Conservation (phyloP, 2,329 filamentous ascomycete genomes). For the Cryphonectria radicalis region DNA sequence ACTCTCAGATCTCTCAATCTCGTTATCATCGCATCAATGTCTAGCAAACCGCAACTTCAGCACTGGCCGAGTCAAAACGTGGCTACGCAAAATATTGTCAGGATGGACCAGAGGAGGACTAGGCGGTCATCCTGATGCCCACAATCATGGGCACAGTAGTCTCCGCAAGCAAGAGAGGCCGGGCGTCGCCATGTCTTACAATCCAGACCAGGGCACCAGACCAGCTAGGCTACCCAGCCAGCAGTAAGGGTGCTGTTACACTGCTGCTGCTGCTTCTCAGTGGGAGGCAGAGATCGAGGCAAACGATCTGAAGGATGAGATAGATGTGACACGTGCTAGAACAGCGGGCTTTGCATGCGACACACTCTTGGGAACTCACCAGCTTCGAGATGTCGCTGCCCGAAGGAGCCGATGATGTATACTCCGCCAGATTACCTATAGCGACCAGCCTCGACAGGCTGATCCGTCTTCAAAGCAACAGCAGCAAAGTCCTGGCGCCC, state of each 20-base stretch:
- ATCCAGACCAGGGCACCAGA: not conserved
- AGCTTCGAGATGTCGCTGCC: not conserved
- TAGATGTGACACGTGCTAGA: not conserved
- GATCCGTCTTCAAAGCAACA: not conserved
- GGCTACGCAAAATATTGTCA: constrained; percentile 1
- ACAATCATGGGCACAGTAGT: not conserved
- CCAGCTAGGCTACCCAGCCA: not conserved
- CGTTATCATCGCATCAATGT: not conserved
- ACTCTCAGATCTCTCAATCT: no score
- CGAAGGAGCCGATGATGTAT: not conserved
- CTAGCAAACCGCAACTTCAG: not conserved
- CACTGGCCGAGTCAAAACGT: not conserved
- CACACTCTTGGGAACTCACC: not conserved
- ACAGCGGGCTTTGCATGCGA: not conserved
- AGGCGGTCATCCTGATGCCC: not conserved
- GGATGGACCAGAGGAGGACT: not conserved
- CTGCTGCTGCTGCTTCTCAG: not conserved
- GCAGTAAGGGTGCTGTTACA: not conserved
- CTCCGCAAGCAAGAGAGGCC: constrained; percentile 11
- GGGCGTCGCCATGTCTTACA: not conserved
- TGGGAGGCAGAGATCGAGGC: not conserved
- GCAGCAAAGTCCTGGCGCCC: not conserved
- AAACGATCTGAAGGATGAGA: no score
- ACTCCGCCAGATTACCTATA: not conserved
- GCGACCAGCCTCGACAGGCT: not conserved